These are phyloP conservation scores for Boletus speciosus DNA, from an alignment of 768 basidiomycete genomes.

Conservation along the genomic window DNA sequence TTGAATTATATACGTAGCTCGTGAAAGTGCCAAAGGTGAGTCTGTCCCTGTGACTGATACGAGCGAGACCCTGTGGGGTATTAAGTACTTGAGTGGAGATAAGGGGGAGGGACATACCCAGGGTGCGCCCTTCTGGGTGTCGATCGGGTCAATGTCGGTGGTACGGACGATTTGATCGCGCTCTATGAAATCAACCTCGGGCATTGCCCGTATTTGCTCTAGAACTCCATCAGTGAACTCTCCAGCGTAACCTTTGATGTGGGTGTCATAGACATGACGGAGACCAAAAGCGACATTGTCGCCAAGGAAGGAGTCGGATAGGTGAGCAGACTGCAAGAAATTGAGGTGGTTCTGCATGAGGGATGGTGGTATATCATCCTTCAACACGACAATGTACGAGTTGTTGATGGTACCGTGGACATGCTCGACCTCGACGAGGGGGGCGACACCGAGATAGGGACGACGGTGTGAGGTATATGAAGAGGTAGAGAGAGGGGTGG, in stretches of 20 bases:
- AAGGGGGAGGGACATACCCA: conserved; percentile 56
- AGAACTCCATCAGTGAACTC: conserved; percentile 67
- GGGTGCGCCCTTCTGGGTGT: conserved; percentile 65
- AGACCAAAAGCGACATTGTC: conserved; percentile 49
- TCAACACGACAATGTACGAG: conserved; percentile 93
- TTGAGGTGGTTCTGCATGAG: conserved; percentile 75
- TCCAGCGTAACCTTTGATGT: conserved; percentile 78
- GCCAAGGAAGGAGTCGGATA: conserved; percentile 48
- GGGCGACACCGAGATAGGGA: conserved; percentile 54
- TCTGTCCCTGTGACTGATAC: conserved; percentile 81
- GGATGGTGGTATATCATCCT: conserved; percentile 56
- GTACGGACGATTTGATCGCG: conserved; percentile 90
- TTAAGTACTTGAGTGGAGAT: conserved; percentile 10
- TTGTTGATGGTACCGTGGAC: conserved; percentile 76
- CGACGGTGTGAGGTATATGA: conserved; percentile 34
- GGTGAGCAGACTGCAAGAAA: conserved; percentile 64
- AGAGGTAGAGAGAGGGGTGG: conserved; percentile 46
- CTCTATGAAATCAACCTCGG: conserved; percentile 92
- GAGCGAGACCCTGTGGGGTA: conserved; percentile 82
- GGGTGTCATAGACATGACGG: conserved; percentile 72
- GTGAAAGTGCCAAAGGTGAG: conserved; percentile 81
- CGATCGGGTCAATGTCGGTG: conserved; percentile 25
- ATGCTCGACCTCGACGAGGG: conserved; percentile 55
- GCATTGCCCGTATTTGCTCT: conserved; percentile 72
- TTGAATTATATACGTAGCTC: conserved; percentile 66